Evolutionary conservation across 257 asterid genomes (phyloP), one percentile per base, ranked within the genome.

Genomic region (Nicotiana tomentosiformis): DNA sequence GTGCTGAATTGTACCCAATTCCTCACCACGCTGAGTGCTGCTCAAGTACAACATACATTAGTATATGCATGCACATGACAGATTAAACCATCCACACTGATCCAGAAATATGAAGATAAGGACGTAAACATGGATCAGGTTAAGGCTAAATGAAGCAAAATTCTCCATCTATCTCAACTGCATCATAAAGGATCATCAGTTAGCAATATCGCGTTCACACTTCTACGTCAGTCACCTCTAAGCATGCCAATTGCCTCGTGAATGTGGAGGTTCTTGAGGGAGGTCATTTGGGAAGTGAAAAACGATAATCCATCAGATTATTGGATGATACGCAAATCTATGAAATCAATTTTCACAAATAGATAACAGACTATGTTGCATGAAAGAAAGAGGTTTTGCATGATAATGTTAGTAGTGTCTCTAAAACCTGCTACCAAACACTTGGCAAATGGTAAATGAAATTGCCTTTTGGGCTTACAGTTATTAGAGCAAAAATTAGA

Each of bases 11-110:
- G 87, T 82, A 86, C 89, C 89, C 72, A 90, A 83, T 66, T 90
- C 93, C 86, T 90, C 87, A 86, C 90, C 90, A 29, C 58, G 77
- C 55, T 86, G 87, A 18, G 93, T 90, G 92, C 99, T 96, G 97
- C 85, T 20, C 64, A 67, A 81, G 16, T 57, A 53, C 84, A 88
- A 84, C 82, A 88, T 74, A 60, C 26, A 18, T 74, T 26, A 74
- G 39, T 49, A 74, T 20, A 74, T 72, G 61, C 79, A 74, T 49
- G 39, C 61, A 23, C 39, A 1, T 4, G 79, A 49, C 23, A 74
- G 79, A 74, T 74, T 26, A 72, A 46, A 49, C 23, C 78, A 39
- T 70, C 60, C 35, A 70, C 78, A 43, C n/a, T 70, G 60, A 70
- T 26, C 77, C 39, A 49, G 32, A 74, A 49, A 74, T 49, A 74